Conservation (phyloP, 805 yeast species). For the Clavispora carvajalis region DNA sequence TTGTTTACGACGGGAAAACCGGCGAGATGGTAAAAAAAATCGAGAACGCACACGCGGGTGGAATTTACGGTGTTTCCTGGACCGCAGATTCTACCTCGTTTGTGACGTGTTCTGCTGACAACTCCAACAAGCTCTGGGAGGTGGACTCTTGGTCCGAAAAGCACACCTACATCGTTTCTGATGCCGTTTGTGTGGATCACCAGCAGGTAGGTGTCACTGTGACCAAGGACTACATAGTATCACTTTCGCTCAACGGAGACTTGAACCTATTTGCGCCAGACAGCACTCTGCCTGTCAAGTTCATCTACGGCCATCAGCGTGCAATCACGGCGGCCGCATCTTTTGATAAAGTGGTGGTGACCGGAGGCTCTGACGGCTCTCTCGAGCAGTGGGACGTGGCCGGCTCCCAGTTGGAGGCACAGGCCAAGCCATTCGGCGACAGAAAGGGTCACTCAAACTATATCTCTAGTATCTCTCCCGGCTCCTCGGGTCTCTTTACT, state of each 20-base stretch:
- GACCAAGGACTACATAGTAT: slow-evolving; percentile 53
- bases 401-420: slow-evolving; percentile 9
- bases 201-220: slow-evolving; percentile 81
- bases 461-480: slow-evolving; percentile 46
- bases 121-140: slow-evolving; percentile 62
- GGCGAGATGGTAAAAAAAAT: slow-evolving; percentile 65
- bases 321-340: slow-evolving; percentile 58
- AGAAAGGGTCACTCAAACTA: slow-evolving; percentile 57
- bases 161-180: slow-evolving; percentile 43
- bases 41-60: slow-evolving; percentile 61
- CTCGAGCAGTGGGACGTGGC: slow-evolving; percentile 53
- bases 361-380: slow-evolving; percentile 84
- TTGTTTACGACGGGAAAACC: slow-evolving; percentile 78
- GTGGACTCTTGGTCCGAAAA: slow-evolving; percentile 32
- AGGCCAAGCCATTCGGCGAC: slow-evolving; percentile 30
- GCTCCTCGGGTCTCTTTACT: slow-evolving; percentile 31
- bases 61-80: slow-evolving; percentile 79
- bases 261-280: slow-evolving; percentile 52
- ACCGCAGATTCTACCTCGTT: slow-evolving; percentile 47
- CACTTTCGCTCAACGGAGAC: slow-evolving; percentile 69
- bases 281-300: slow-evolving; percentile 25
- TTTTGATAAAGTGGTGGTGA: slow-evolving; percentile 27
- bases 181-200: slow-evolving; percentile 38
- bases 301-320: slow-evolving; percentile 71
- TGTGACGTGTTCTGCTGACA: slow-evolving; percentile 83